Conservation (phyloP, 2,329 filamentous ascomycete species). For the Coniochaeta sp. region DNA sequence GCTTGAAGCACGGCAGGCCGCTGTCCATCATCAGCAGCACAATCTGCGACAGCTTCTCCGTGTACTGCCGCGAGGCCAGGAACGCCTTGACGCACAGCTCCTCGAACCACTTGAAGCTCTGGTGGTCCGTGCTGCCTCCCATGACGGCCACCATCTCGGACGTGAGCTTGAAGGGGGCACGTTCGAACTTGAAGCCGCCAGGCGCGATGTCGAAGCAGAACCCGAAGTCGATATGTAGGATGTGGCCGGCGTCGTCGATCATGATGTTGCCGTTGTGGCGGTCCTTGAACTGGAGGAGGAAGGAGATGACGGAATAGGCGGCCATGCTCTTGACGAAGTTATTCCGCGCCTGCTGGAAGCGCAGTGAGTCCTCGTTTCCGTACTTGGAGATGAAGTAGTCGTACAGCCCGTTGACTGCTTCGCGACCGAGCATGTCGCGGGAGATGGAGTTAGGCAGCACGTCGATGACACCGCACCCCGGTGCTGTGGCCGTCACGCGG, state of each 20-base stretch:
- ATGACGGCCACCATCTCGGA: conserved; percentile 98
- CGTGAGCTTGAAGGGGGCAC: conserved; percentile 96
- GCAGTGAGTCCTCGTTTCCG: conserved; percentile 88
- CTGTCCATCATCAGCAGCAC: conserved; percentile 94
- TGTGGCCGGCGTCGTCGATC: conserved; percentile 95
- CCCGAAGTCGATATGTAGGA: conserved; percentile 97
- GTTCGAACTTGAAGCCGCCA: conserved; percentile 94
- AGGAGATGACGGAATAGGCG: conserved; percentile 94
- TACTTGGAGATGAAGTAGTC: conserved; percentile 98
- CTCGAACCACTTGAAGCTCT: conserved; percentile 93
- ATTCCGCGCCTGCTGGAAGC: conserved; percentile 88
- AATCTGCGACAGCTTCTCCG: conserved; percentile 82
- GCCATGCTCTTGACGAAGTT: conserved; percentile 99
- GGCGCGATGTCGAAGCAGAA: conserved; percentile 99
- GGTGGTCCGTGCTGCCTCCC: conserved; percentile 77
- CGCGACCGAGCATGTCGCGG: conserved; percentile 94
- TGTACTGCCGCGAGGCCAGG: conserved; percentile 77
- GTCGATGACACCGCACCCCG: conserved; percentile 96
- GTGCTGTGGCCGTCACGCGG: conserved; percentile 92
- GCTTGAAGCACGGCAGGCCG: conserved; percentile 95
- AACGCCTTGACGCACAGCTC: conserved; percentile 95
- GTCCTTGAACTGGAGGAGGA: conserved; percentile 97
- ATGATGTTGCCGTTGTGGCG: conserved; percentile 99
- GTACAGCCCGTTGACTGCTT: conserved; percentile 95
- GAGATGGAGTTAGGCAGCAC: conserved; percentile 97